Base-by-base conservation (phyloP, 495 filamentous ascomycete genomes). In the Umbilicaria muhlenbergii region DNA sequence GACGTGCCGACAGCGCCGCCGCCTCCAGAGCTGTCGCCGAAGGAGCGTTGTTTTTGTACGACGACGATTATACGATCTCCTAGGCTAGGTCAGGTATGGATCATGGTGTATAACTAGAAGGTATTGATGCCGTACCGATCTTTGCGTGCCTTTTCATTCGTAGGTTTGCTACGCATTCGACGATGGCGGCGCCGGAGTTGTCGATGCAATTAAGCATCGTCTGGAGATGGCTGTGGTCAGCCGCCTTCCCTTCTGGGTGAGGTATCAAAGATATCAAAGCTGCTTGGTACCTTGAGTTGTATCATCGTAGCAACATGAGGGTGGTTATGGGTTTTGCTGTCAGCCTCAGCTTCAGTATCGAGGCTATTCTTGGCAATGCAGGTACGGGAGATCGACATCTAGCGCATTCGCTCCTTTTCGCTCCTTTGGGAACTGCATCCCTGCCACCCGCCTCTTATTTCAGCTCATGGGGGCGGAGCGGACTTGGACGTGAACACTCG, bases 191-290 rank as follows among this genome's bases (percentile, higher is more conserved):
- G 58, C 92, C 92, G 39, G 92, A 95, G 73, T 99, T 99, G 80
- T 99, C 92, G 77, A 99, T 95, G 78, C 92, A 96, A 61, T 86
- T 95, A 49, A 96, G 73, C 81, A 99, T 83, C 64, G 88, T 84
- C 92, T 99, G 59, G 19, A 47, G n/a, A 16, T 38, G 34, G 44
- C 37, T 17, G 47, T 5, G 13, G 47, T 54, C 36, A 51, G 51
- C 39, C 5, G 39, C 36, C 12, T 13, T 16, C 14, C 11, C 12
- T 38, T 3, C 11, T 17, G 19, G 33, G 12, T 14, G 5, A 15
- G 18, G n/a, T 19, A 18, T 24, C 7, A 11, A 10, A 38, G 18
- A 15, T 19, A 18, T 24, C 7, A 11, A 10, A 38, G 21, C 11
- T 32, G 31, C 6, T 40, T 21, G 44, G 38, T 55, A 91, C 91